These are phyloP conservation scores for Trametes polyzona DNA, from an alignment of 1,284 basidiomycete species.

Conservation along the genomic window DNA sequence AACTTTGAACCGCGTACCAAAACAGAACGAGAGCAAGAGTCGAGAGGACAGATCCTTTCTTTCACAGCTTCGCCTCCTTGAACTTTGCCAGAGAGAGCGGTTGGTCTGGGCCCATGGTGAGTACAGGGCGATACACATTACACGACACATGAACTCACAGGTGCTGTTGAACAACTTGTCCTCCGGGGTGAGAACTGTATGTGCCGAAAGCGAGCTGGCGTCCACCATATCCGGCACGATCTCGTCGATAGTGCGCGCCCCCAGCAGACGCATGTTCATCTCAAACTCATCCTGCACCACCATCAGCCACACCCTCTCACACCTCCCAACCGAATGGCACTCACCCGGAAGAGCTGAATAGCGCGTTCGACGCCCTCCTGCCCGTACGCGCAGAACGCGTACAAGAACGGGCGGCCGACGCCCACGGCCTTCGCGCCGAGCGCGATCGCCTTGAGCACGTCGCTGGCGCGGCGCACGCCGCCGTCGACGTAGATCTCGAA, in stretches of 20 bases:
- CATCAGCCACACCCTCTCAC: conserved; percentile 9
- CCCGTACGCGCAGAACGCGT: conserved; percentile 88
- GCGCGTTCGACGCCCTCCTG: conserved; percentile 79
- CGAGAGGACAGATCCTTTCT: no score
- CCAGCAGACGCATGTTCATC: conserved; percentile 88
- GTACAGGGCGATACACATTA: background rate
- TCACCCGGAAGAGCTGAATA: conserved; percentile 74
- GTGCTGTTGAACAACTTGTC: conserved; percentile 76
- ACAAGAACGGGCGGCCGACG: conserved; percentile 82
- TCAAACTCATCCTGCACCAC: conserved; percentile 82
- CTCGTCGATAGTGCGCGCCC: conserved; percentile 78
- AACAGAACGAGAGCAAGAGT: background rate
- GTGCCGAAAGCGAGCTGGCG: conserved; percentile 63
- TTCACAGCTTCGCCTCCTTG: conserved; percentile 29
- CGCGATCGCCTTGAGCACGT: conserved; percentile 91
- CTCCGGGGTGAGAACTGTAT: conserved; percentile 62
- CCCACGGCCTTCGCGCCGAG: conserved; percentile 88
- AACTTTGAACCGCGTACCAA: background rate
- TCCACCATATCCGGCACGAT: conserved; percentile 88
- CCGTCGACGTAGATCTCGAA: conserved; percentile 94
- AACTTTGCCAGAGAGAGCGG: conserved; percentile 30
- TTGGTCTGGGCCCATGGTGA: conserved; percentile 31
- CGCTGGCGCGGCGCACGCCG: conserved; percentile 88
- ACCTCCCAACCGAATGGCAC: conserved; percentile 22
- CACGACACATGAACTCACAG: conserved; percentile 62